These are phyloP conservation scores for Trichaptum fuscoviolaceum DNA, from an alignment of 768 basidiomycete species.

Conservation along the genomic window DNA sequence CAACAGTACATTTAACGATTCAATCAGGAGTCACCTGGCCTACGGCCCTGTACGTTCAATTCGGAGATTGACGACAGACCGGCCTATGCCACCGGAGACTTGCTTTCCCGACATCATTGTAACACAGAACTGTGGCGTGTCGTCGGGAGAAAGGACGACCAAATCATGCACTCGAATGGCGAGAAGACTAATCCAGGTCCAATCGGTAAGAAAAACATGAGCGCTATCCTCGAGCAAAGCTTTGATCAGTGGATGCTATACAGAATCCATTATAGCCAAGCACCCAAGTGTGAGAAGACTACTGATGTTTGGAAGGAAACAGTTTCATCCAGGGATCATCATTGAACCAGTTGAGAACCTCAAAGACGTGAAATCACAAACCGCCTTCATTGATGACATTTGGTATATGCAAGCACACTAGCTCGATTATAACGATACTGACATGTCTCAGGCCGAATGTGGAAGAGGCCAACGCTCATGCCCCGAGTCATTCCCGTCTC, in stretches of 20 bases:
- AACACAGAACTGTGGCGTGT: slow-evolving; percentile 31
- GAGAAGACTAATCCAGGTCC: slow-evolving; percentile 25
- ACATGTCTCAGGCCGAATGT: background rate
- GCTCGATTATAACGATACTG: background rate
- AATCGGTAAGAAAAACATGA: slow-evolving; percentile 1
- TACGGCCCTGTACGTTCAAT: slow-evolving; percentile 18
- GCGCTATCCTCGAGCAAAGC: background rate
- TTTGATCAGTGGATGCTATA: background rate
- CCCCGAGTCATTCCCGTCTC: slow-evolving; percentile 12
- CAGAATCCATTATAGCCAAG: slow-evolving; percentile 14
- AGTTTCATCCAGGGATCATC: slow-evolving; percentile 15
- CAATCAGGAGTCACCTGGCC: background rate
- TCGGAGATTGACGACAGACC: slow-evolving; percentile 24
- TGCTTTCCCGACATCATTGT: slow-evolving; percentile 35
- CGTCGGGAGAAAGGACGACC: slow-evolving; percentile 40
- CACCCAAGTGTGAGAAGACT: slow-evolving; percentile 10
- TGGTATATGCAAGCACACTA: background rate
- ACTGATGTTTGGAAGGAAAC: slow-evolving; percentile 17
- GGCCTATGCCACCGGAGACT: slow-evolving; percentile 35
- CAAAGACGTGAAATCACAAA: background rate
- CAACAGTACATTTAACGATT: background rate
- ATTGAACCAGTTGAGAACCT: slow-evolving; percentile 21
- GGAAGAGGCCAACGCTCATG: slow-evolving; percentile 9
- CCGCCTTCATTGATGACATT: background rate
- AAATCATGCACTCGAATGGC: slow-evolving; percentile 38